These are phyloP conservation scores for Coemansia sp. DNA, from an alignment of 192 early-diverging fungal species.

Conservation along the genomic window DNA sequence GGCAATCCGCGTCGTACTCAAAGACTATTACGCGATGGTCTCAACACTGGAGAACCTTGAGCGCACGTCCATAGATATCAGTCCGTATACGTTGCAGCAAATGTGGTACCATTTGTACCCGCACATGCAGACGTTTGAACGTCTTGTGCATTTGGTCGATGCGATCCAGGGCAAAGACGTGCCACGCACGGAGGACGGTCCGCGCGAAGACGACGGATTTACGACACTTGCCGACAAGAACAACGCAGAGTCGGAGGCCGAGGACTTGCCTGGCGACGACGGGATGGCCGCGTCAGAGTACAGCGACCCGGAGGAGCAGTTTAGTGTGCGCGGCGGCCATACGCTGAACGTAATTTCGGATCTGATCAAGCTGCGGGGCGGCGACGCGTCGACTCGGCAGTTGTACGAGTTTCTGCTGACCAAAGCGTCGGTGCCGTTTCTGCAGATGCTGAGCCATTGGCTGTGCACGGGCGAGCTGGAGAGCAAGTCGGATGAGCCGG, in stretches of 20 bases:
- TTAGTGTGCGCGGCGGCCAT: slow-evolving; percentile 69
- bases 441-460: slow-evolving; percentile 82
- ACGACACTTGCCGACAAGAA: slow-evolving; percentile 23
- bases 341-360: slow-evolving; percentile 74
- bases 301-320: slow-evolving; percentile 38
- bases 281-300: slow-evolving; percentile 8
- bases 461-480: slow-evolving; percentile 83
- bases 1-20: slow-evolving; percentile 68
- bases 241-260: slow-evolving; percentile 19
- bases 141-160: slow-evolving; percentile 54
- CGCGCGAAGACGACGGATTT: slow-evolving; percentile 20
- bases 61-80: slow-evolving; percentile 52
- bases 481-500: slow-evolving; percentile 43
- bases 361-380: slow-evolving; percentile 54
- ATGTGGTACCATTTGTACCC: slow-evolving; percentile 88
- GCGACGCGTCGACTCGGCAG: slow-evolving; percentile 69
- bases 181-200: slow-evolving; percentile 11
- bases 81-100: slow-evolving; percentile 84
- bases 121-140: slow-evolving; percentile 58
- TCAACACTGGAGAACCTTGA: slow-evolving; percentile 88
- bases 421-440: slow-evolving; percentile 77
- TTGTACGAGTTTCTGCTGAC: slow-evolving; percentile 78
- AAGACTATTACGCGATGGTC: slow-evolving; percentile 82
- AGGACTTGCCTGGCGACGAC: slow-evolving; percentile 7
- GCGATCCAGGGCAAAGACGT: slow-evolving; percentile 48